These are phyloP conservation scores for Metarhizium guizhouense DNA, from an alignment of 2,329 filamentous ascomycete species.

Conservation along the genomic window DNA sequence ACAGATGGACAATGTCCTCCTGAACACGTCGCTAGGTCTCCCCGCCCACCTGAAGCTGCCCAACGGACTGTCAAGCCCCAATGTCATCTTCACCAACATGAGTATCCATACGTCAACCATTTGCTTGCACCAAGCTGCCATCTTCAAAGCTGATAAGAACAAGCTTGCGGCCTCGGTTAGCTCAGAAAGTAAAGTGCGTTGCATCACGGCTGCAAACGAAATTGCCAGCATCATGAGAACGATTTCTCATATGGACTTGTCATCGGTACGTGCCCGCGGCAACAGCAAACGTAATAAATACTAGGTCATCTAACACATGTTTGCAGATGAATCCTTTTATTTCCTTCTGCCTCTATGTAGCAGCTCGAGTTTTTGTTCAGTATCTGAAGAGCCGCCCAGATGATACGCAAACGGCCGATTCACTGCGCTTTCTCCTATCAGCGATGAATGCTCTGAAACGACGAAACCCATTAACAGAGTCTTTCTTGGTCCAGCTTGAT, in stretches of 20 bases:
- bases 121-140: conserved; percentile 94
- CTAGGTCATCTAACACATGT: neutral
- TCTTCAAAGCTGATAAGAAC: conserved; percentile 93
- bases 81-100: conserved; percentile 93
- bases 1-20: conserved; percentile 77
- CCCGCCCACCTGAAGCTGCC: conserved; percentile 75
- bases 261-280: conserved; percentile 49
- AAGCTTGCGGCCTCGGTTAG: conserved; percentile 66
- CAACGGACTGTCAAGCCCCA: conserved; percentile 63
- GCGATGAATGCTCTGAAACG: conserved; percentile 86
- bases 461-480: conserved; percentile 86
- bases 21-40: conserved; percentile 79
- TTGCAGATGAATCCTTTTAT: conserved; percentile 87
- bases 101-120: conserved; percentile 94
- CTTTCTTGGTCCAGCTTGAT: conserved; percentile 87
- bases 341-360: conserved; percentile 93
- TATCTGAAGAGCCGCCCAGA: conserved; percentile 91
- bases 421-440: conserved; percentile 79
- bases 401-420: conserved; percentile 68
- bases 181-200: conserved; percentile 84
- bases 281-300: neutral
- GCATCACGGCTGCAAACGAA: conserved; percentile 86
- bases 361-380: conserved; percentile 88
- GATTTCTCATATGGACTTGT: conserved; percentile 82
- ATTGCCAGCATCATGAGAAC: conserved; percentile 93